A percentile compares a stretch with the other conserved stretches of the same genome.
phyloP scores from a whole-genome alignment of 305 asterid genomes.

The Fraxinus paxiana region DNA sequence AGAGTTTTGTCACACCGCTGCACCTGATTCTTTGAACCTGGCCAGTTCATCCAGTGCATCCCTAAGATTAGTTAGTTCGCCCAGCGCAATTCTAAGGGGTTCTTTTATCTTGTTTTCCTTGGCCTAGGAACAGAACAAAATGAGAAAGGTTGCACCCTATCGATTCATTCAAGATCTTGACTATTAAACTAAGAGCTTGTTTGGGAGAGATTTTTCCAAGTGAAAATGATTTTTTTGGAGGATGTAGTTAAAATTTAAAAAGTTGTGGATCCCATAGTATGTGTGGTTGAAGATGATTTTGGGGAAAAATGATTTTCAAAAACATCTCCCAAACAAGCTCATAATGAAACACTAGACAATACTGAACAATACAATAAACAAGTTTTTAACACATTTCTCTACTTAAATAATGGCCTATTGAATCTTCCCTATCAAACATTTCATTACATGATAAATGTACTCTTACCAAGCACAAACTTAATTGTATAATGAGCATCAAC shows the following conservation, averaged over 20 bases:
- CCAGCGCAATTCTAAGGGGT: conserved; percentile 58
- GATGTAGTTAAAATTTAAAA: background rate
- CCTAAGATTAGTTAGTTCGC: conserved; percentile 53
- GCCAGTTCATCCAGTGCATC: conserved; percentile 51
- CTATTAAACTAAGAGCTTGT: background rate
- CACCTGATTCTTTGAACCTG: conserved; percentile 35
- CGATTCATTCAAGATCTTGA: background rate
- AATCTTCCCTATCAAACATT: background rate
- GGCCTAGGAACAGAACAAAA: conserved; percentile 32
- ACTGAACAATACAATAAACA: background rate
- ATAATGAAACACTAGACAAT: background rate
- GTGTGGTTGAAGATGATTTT: background rate
- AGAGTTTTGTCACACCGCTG: conserved; percentile 23
- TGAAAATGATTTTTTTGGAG: background rate
- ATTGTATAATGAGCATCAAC: conserved; percentile 8
- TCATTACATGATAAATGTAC: background rate
- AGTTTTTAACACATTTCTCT: background rate
- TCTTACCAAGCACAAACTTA: background rate
- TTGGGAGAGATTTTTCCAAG: background rate
- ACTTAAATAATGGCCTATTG: background rate
- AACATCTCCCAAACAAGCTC: background rate
- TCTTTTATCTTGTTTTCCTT: conserved; percentile 49
- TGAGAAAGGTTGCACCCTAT: background rate
- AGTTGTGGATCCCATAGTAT: background rate
- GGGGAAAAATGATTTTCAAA: background rate